Percentiles rank a stretch among this genome's conserved stretches.
phyloP scores from a whole-genome alignment of 805 yeast species.

The Candida namnaoensis region DNA sequence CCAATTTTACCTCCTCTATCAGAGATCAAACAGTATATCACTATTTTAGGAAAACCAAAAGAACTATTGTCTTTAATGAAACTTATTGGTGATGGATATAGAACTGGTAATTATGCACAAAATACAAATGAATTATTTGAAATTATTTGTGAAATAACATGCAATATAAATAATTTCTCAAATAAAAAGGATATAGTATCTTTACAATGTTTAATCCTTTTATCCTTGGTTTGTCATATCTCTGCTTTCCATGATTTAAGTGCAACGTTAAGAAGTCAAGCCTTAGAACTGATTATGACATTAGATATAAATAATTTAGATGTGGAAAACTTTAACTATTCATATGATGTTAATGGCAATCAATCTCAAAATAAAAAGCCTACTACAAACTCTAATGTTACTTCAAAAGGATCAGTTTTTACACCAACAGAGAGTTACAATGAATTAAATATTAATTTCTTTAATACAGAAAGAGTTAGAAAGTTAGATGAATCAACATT shows the following conservation, averaged over 20 bases:
- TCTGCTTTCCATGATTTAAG: constrained; percentile 43
- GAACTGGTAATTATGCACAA: constrained; percentile 23
- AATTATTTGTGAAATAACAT: constrained; percentile 22
- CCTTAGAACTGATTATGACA: constrained; percentile 27
- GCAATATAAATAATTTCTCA: constrained; percentile 18
- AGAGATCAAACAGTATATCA: constrained; percentile 25
- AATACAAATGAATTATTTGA: constrained; percentile 32
- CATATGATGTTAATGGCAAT: constrained; percentile 16
- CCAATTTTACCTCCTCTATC: constrained; percentile 36
- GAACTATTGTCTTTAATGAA: constrained; percentile 41
- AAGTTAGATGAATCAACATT: constrained; percentile 8
- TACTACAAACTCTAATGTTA: not conserved
- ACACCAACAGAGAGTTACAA: constrained; percentile 4
- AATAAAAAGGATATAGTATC: constrained; percentile 30
- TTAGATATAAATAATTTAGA: constrained; percentile 33
- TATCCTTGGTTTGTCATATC: constrained; percentile 37
- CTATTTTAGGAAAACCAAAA: constrained; percentile 22
- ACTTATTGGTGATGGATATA: constrained; percentile 39
- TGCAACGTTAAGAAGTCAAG: constrained; percentile 30
- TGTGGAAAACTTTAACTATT: constrained; percentile 10
- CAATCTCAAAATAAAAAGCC: not conserved
- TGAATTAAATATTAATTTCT: constrained; percentile 16
- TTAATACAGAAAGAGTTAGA: constrained; percentile 14
- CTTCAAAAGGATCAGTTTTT: not conserved
- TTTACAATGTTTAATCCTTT: constrained; percentile 30